These are phyloP conservation scores for Fraxinus platypoda DNA, from an alignment of 305 asterid species.

Conservation along the genomic window DNA sequence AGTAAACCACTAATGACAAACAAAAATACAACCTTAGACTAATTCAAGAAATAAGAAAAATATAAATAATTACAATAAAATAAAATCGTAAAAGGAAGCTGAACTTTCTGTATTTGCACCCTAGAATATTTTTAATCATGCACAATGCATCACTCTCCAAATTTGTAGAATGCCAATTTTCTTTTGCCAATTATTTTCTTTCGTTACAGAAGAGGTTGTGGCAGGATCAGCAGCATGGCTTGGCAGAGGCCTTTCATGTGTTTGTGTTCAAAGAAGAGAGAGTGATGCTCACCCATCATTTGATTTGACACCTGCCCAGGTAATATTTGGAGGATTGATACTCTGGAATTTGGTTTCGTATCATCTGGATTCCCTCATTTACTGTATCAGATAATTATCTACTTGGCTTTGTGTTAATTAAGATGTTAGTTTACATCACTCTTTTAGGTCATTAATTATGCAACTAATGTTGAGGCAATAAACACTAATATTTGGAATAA, in stretches of 20 bases:
- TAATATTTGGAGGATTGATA: constrained; percentile 26
- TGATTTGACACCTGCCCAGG: constrained; percentile 90
- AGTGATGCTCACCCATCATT: constrained; percentile 86
- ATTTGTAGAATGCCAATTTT: constrained; percentile 14
- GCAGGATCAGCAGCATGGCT: constrained; percentile 99
- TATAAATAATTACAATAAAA: no score
- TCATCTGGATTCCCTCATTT: background rate
- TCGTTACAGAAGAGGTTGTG: constrained; percentile 67
- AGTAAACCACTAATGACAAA: background rate
- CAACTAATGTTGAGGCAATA: background rate
- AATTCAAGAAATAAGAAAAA: background rate
- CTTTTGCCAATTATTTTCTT: constrained; percentile 19
- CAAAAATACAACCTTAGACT: background rate
- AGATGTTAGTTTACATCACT: background rate
- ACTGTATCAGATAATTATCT: background rate
- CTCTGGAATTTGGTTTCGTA: constrained; percentile 6
- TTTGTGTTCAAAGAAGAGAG: constrained; percentile 91
- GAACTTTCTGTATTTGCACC: constrained; percentile 1
- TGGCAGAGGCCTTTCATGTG: constrained; percentile 96
- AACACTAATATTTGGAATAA: background rate
- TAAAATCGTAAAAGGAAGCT: background rate
- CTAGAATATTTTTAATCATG: background rate
- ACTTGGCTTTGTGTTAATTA: background rate
- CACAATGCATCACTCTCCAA: background rate
- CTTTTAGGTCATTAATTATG: background rate